Percentiles rank a stretch among this genome's conserved stretches.
These are phyloP conservation scores for Aspergillus glaucus DNA, from an alignment of 2,329 filamentous ascomycete genomes.

Conservation along the genomic window DNA sequence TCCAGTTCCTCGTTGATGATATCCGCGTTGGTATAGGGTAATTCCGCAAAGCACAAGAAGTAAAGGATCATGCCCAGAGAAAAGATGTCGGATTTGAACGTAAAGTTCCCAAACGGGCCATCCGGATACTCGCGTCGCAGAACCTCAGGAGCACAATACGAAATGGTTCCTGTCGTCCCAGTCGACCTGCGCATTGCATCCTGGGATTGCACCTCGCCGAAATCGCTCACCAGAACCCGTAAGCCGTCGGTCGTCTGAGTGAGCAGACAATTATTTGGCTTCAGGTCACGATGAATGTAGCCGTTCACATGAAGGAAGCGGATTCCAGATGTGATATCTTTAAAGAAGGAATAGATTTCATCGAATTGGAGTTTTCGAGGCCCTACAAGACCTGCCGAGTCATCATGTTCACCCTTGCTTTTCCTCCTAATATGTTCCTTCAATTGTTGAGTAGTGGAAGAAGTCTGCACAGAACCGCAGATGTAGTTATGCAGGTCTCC, in stretches of 20 bases:
- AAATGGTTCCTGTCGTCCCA: slow-evolving; percentile 91
- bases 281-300: slow-evolving; percentile 93
- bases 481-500: slow-evolving; percentile 88
- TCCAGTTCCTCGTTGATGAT: slow-evolving; percentile 84
- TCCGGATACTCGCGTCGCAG: slow-evolving; percentile 57
- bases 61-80: slow-evolving; percentile 97
- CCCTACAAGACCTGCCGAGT: slow-evolving; percentile 45
- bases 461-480: slow-evolving; percentile 58
- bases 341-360: slow-evolving; percentile 94
- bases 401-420: slow-evolving; percentile 70
- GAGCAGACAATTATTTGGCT: slow-evolving; percentile 90
- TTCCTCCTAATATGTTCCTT: slow-evolving; percentile 80
- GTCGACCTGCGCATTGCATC: slow-evolving; percentile 79
- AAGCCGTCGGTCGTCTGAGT: slow-evolving; percentile 67
- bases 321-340: slow-evolving; percentile 86
- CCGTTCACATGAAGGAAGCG: slow-evolving; percentile 84
- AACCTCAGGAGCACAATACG: slow-evolving; percentile 95
- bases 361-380: slow-evolving; percentile 65
- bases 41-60: slow-evolving; percentile 88
- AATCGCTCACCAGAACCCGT: slow-evolving; percentile 88
- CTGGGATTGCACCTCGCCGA: slow-evolving; percentile 89
- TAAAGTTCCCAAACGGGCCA: slow-evolving; percentile 84
- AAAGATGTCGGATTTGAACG: slow-evolving; percentile 96
- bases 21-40: slow-evolving; percentile 82
- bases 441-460: slow-evolving; percentile 69